Conservation (phyloP, 2,329 filamentous ascomycete genomes). For the Xenoacremonium recifei region DNA sequence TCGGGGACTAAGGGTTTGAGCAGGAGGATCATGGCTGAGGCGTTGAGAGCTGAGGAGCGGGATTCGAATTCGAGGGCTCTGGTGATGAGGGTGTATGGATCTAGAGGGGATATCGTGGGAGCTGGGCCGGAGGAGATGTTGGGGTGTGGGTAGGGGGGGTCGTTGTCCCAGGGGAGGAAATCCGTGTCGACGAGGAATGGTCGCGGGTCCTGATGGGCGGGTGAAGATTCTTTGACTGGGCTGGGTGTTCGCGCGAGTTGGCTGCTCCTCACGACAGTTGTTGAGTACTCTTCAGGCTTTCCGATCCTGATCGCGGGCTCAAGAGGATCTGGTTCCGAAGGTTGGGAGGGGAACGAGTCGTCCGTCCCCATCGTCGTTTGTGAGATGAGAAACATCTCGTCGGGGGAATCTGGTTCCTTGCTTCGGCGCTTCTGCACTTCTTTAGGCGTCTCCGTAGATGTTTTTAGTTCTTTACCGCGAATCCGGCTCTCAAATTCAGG, state of each 20-base stretch:
- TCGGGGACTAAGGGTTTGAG: slow-evolving; percentile 56
- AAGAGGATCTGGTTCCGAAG: slow-evolving; percentile 27
- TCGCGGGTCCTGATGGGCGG: slow-evolving; percentile 37
- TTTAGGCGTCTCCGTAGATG: slow-evolving; percentile 11
- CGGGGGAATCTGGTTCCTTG: slow-evolving; percentile 29
- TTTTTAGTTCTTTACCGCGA: slow-evolving; percentile 38
- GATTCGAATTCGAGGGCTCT: slow-evolving; percentile 57
- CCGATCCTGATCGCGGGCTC: slow-evolving; percentile 4
- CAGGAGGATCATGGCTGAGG: slow-evolving; percentile 60
- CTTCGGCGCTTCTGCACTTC: slow-evolving; percentile 5
- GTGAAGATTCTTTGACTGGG: slow-evolving; percentile 22
- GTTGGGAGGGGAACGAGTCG: slow-evolving; percentile 31
- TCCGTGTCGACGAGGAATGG: slow-evolving; percentile 54
- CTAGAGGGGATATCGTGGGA: slow-evolving; percentile 39
- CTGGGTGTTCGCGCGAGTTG: slow-evolving; percentile 18
- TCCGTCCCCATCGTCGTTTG: slow-evolving; percentile 43
- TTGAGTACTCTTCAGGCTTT: slow-evolving; percentile 10
- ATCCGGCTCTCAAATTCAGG: slow-evolving; percentile 46
- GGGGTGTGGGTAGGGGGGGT: slow-evolving; percentile 54
- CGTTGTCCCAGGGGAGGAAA: slow-evolving; percentile 57
- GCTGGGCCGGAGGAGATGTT: slow-evolving; percentile 12
- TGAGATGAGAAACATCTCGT: slow-evolving; percentile 44
- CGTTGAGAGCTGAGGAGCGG: slow-evolving; percentile 55
- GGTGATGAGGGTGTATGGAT: slow-evolving; percentile 54
- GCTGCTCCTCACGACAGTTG: slow-evolving; percentile 14